Evolutionary conservation across 495 filamentous ascomycete species (phyloP).

Genomic region (Emericellopsis terricola): DNA sequence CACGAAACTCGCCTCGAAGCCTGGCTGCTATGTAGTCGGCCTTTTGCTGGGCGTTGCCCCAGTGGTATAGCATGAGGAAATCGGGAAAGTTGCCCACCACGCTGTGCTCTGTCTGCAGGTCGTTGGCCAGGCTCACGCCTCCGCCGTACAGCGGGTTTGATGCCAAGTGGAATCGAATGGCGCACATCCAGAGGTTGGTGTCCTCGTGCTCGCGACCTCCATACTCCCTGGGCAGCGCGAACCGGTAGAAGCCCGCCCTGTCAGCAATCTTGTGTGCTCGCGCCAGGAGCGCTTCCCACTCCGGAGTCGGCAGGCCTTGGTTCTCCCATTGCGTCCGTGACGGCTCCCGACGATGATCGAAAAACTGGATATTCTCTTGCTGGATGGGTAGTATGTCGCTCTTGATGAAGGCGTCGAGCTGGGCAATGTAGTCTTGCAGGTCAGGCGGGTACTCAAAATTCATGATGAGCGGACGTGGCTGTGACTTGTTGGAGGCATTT

Average conservation of each 20-base stretch:
- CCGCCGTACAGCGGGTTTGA: constrained; percentile 15
- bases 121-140: constrained; percentile 39
- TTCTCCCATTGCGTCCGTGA: constrained; percentile 34
- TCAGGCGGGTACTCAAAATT: constrained; percentile 35
- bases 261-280: constrained; percentile 28
- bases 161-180: constrained; percentile 37
- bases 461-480: too few relatives aligned
- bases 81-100: constrained; percentile 42
- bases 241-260: constrained; percentile 36
- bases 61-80: constrained; percentile 37
- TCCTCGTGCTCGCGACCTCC: constrained; percentile 26
- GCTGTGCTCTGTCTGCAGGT: constrained; percentile 41
- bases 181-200: constrained; percentile 40
- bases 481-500: too few relatives aligned
- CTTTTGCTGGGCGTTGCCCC: constrained; percentile 31
- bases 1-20: constrained; percentile 26
- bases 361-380: constrained; percentile 40
- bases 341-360: constrained; percentile 41
- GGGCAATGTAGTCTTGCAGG: constrained; percentile 22
- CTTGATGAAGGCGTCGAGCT: constrained; percentile 36
- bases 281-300: constrained; percentile 35
- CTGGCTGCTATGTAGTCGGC: constrained; percentile 11
- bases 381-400: constrained; percentile 32
- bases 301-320: constrained; percentile 30
- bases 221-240: constrained; percentile 33